A percentile compares a stretch with the other conserved stretches of the same genome.
phyloP scores from a whole-genome alignment of 345 rosid species.

The Sisymbrium irio region DNA sequence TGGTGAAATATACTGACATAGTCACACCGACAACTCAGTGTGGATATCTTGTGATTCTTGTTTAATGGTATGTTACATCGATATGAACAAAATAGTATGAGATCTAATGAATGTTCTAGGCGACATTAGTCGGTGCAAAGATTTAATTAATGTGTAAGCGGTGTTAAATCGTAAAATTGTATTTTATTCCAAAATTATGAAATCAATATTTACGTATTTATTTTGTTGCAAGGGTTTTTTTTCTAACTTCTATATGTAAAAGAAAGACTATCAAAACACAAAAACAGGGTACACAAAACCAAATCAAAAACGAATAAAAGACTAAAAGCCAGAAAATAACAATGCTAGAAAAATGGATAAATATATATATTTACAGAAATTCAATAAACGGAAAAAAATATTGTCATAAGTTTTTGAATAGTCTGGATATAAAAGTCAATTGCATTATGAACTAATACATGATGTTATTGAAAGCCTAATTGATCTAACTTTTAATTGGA shows the following conservation, averaged over 20 bases:
- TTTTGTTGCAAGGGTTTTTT: too few relatives aligned
- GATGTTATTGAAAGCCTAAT: slow-evolving; percentile 8
- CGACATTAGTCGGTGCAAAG: neutral
- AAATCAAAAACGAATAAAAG: too few relatives aligned
- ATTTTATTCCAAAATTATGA: too few relatives aligned
- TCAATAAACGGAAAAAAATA: neutral
- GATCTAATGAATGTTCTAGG: neutral
- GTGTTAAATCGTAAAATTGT: neutral
- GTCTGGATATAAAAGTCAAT: neutral
- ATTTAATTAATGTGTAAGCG: neutral
- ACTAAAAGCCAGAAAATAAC: too few relatives aligned
- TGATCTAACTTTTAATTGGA: neutral
- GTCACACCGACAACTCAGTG: too few relatives aligned
- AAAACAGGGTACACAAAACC: too few relatives aligned
- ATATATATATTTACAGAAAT: neutral
- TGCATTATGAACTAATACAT: neutral
- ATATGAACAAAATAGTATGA: neutral
- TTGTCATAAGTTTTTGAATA: neutral
- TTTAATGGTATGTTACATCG: neutral
- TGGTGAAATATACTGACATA: too few relatives aligned
- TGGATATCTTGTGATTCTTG: too few relatives aligned
- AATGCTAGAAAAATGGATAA: too few relatives aligned
- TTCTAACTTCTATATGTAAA: too few relatives aligned
- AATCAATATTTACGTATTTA: too few relatives aligned
- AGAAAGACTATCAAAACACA: too few relatives aligned